Evolutionary conservation across 345 rosid genomes (phyloP), one percentile per base, ranked within the genome.

Genomic region (Aquilaria sinensis): DNA sequence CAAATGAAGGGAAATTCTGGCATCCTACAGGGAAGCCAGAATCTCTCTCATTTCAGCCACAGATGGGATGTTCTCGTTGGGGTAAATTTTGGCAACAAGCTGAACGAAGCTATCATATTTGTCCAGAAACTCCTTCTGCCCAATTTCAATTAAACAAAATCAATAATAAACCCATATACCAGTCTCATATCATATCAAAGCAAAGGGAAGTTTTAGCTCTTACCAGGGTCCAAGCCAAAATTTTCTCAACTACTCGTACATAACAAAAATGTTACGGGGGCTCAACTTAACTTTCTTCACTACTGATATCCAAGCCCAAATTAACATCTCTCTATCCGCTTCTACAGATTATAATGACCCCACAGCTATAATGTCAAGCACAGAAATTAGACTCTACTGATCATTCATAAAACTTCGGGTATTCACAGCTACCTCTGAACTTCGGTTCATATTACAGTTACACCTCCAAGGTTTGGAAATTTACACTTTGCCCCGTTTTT

Each of bases 81-180:
- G 93, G 67, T 90, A 90, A 61, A 88, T 78, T 80, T 88, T 90
- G 10, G 93, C 89, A 57, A 88, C 84, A 1, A 82, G 81, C 74
- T 85, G 93, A 14, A 74, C 97, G 51, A 86, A 90, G 72, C 89
- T 82, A 58, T 90, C 97, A 49, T 90, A 85, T 80, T 90, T 90
- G 82, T 87, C 96, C 78, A 85, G 67, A 68, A 87, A 90, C 64
- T 90, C 97, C 71, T 87, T 85, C 92, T 90, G 96, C 48, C 69
- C 70, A 67, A 54, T 57, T n/a, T 12, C 30, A 31, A 50, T 53
- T 12, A 45, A 56, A 47, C 23, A 47, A 31, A 31, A 47, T 5
- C 15, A 16, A 53, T 53, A 11, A 53, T 12, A 3, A 53, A 53
- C 31, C 43, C 43, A 37, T 7, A 37, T 23, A 23, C 23, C 23